A percentile compares a stretch with the other conserved stretches of the same genome.
phyloP scores from a whole-genome alignment of 148 eudicot genomes.

The Pouteria glomerata region DNA sequence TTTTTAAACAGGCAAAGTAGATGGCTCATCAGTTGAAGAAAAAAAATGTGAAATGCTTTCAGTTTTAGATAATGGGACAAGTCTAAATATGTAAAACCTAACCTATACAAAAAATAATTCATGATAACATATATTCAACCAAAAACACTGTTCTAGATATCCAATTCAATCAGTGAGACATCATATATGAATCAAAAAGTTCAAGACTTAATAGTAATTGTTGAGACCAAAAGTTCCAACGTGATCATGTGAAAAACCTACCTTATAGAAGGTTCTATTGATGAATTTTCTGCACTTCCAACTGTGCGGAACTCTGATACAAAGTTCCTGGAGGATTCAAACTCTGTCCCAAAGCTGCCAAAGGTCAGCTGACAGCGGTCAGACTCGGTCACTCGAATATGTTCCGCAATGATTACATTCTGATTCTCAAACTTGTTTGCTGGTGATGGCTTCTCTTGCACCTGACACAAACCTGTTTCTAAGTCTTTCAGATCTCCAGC shows the following conservation, averaged over 20 bases:
- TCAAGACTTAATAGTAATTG: neutral
- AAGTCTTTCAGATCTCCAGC: slow-evolving; percentile 27
- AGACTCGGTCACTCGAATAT: slow-evolving; percentile 77
- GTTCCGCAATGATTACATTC: slow-evolving; percentile 88
- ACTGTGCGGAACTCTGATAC: slow-evolving; percentile 26
- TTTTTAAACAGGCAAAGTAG: no score
- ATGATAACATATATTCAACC: neutral
- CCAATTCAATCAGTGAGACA: neutral
- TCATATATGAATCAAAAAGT: neutral
- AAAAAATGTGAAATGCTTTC: no score
- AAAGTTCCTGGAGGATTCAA: slow-evolving; percentile 29
- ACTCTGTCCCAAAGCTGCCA: slow-evolving; percentile 70
- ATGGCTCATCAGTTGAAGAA: no score
- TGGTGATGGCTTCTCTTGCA: slow-evolving; percentile 46
- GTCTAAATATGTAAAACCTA: neutral
- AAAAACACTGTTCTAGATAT: neutral
- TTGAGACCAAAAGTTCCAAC: neutral
- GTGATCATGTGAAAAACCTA: slow-evolving; percentile 18
- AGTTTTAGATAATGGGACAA: no score
- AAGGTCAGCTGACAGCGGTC: slow-evolving; percentile 70
- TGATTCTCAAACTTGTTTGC: slow-evolving; percentile 43
- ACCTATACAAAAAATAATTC: neutral
- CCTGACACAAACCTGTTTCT: slow-evolving; percentile 39
- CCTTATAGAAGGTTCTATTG: slow-evolving; percentile 47
- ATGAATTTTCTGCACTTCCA: slow-evolving; percentile 34